Base-by-base conservation (phyloP, 257 asterid genomes). In the Echium plantagineum region DNA sequence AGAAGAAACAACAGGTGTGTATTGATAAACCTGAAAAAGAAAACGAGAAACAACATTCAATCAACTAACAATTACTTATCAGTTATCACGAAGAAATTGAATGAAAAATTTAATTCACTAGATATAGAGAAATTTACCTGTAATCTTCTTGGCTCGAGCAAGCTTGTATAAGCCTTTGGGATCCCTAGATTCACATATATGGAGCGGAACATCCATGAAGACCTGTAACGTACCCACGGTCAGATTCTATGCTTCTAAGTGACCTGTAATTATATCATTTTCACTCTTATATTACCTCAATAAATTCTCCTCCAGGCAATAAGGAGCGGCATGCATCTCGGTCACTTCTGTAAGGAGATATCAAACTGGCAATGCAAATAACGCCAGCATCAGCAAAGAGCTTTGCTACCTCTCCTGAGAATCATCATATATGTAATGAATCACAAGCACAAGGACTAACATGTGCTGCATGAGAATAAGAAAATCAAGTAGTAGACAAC, bases 121-220 rank as follows among this genome's bases (percentile, higher is more conserved):
- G 38, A 38, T 52, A 53, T 17, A 24, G n/a, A 13, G 38, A 66
- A 62, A 60, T 67, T 42, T 63, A 93, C 99, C 99, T 85, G 86
- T 89, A 53, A 93, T 89, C 77, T 86, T 84, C 64, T 97, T 95
- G 57, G 94, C 94, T 65, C 99, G 84, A 52, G 99, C 95, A 56
- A 93, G 96, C 79, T 93, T 89, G 86, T 93, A 93, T 70, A 93
- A 60, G 63, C 99, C 99, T 82, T 93, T 93, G 28, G 99, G 85
- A 80, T 93, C 99, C 80, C 99, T 89, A 54, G 91, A 62, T 80
- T 93, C 97, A 28, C 99, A 93, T 64, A 93, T 78, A 66, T 81
- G 66, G 32, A 93, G 76, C 69, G 99, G 96, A 59, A 86, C 97
- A 64, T 93, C 89, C 96, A 93, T 80, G 70, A 81, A 86, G 22